These are phyloP conservation scores for Phialemoniopsis sp. DNA, from an alignment of 2,329 filamentous ascomycete genomes.

Conservation along the genomic window DNA sequence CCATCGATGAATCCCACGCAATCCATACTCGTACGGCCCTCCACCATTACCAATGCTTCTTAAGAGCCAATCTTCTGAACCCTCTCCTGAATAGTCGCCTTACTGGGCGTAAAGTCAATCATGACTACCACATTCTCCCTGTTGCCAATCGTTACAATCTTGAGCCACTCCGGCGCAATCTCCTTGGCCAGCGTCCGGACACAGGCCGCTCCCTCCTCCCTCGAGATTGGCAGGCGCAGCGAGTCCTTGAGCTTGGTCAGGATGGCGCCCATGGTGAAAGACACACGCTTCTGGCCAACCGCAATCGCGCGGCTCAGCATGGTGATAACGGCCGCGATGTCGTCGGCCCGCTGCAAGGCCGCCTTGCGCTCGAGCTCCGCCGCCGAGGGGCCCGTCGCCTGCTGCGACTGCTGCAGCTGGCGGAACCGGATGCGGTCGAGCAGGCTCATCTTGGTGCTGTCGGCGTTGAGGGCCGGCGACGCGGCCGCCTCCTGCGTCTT, in stretches of 20 bases:
- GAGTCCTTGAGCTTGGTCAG: constrained; percentile 66
- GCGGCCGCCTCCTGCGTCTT: constrained; percentile 17
- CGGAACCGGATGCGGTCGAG: constrained; percentile 74
- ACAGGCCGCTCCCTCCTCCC: constrained; percentile 46
- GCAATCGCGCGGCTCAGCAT: constrained; percentile 56
- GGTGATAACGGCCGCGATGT: constrained; percentile 64
- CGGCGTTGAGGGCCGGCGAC: constrained; percentile 29
- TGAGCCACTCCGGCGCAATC: constrained; percentile 53
- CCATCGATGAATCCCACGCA: not conserved
- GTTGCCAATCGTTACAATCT: constrained; percentile 45
- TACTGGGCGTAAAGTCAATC: constrained; percentile 27
- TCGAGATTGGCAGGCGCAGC: constrained; percentile 48
- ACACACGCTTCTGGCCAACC: constrained; percentile 50
- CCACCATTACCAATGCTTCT: not conserved
- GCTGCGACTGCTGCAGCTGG: constrained; percentile 47
- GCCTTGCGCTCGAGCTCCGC: constrained; percentile 56
- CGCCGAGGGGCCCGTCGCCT: constrained; percentile 40
- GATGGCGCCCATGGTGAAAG: constrained; percentile 62
- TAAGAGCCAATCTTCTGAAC: constrained; percentile 9
- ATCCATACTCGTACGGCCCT: too few species aligned
- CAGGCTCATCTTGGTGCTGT: constrained; percentile 58
- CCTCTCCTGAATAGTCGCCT: constrained; percentile 25
- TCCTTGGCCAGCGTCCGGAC: constrained; percentile 48
- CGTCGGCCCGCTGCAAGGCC: constrained; percentile 63
- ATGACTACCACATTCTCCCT: constrained; percentile 56